These are phyloP conservation scores for Aspergillus egyptiacus DNA, from an alignment of 495 filamentous ascomycete genomes.

Conservation along the genomic window DNA sequence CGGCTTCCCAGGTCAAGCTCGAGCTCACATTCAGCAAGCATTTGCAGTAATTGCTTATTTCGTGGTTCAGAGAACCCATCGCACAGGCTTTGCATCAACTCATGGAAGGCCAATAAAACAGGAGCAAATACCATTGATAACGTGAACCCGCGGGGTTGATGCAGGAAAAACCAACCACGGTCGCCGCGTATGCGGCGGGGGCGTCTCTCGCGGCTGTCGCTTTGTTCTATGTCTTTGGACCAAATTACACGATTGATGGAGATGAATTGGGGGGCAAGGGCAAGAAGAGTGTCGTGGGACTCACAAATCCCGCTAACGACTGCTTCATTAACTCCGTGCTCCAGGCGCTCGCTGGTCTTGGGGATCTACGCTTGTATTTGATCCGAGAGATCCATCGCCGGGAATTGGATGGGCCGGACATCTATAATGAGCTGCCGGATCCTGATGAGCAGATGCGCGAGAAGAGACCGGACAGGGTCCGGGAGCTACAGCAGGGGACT, in stretches of 20 bases:
- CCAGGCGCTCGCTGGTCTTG: conserved; percentile 91
- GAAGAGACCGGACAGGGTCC: conserved; percentile 55
- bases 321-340: conserved; percentile 99
- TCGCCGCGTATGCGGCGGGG: conserved; percentile 89
- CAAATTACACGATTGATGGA: conserved; percentile 87
- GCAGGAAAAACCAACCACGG: conserved; percentile 81
- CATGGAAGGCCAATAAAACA: conserved; percentile 18
- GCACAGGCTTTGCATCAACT: conserved; percentile 1
- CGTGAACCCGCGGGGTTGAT: conserved; percentile 43
- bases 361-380: conserved; percentile 81
- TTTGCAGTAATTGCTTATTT: conserved; percentile 2
- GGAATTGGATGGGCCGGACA: conserved; percentile 62
- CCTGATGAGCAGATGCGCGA: conserved; percentile 39
- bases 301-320: conserved; percentile 90
- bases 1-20: too few relatives aligned
- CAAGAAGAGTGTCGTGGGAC: conserved; percentile 84
- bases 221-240: conserved; percentile 92
- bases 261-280: conserved; percentile 59
- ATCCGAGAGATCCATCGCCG: conserved; percentile 83
- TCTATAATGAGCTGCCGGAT: conserved; percentile 55
- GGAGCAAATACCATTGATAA: neutral
- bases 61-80: neutral
- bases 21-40: too few relatives aligned
- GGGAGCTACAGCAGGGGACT: conserved; percentile 69
- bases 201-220: conserved; percentile 95